phyloP scores from a whole-genome alignment of 2,329 filamentous ascomycete genomes.

The Botrytis squamosa region DNA sequence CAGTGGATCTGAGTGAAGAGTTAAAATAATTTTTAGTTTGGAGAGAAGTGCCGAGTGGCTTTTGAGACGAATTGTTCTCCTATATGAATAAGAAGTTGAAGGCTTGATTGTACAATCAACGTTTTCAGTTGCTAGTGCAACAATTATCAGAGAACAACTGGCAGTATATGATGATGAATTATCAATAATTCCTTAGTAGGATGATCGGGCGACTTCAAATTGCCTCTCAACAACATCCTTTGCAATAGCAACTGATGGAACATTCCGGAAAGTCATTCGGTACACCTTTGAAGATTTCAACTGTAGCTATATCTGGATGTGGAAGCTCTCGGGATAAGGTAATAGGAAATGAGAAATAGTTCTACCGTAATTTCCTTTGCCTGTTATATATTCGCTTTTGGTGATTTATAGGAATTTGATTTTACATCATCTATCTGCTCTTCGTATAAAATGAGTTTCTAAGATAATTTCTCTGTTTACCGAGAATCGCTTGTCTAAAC shows the following conservation, averaged over 20 bases:
- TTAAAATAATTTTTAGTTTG: neutral
- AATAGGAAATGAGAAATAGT: neutral
- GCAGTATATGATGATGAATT: neutral
- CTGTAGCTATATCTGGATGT: neutral
- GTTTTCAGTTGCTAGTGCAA: neutral
- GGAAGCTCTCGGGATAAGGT: neutral
- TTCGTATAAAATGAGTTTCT: neutral
- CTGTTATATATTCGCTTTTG: neutral
- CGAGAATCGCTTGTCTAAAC: neutral
- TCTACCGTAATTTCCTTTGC: neutral
- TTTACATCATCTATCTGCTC: neutral
- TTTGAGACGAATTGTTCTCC: neutral
- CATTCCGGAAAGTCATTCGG: neutral
- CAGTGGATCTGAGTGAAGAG: neutral
- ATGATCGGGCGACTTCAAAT: neutral
- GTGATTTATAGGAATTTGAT: neutral
- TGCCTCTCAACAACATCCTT: neutral
- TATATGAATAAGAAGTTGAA: neutral
- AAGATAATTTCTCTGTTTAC: neutral
- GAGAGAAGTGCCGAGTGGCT: neutral
- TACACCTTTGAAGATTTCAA: neutral
- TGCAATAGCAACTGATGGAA: neutral
- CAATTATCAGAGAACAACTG: neutral
- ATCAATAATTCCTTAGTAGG: neutral
- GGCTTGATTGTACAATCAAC: neutral